Evolutionary conservation across 371 early-diverging fungal species (phyloP).

Genomic region (Rhizopus microsporus): DNA sequence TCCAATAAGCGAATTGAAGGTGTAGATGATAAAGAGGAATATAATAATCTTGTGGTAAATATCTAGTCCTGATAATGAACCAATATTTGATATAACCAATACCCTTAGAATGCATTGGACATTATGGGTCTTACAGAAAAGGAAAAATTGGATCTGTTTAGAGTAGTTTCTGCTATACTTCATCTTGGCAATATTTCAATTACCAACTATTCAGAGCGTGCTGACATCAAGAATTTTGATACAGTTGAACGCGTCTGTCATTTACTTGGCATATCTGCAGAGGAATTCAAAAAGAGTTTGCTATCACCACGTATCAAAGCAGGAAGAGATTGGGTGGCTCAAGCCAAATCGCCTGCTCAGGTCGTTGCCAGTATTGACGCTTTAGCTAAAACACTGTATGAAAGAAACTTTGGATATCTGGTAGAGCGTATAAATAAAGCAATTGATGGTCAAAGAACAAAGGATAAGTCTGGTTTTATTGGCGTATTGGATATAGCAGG

Average conservation of each 20-base stretch:
- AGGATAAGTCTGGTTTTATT: constrained; percentile 71
- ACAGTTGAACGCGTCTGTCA: constrained; percentile 91
- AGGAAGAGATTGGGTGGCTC: constrained; percentile 96
- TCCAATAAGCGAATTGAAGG: constrained; percentile 89
- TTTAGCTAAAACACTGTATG: constrained; percentile 93
- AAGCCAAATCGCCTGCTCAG: constrained; percentile 88
- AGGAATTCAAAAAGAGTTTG: constrained; percentile 87
- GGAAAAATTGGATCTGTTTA: constrained; percentile 83
- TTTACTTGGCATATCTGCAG: constrained; percentile 89
- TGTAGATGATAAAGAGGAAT: constrained; percentile 91
- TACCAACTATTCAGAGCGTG: constrained; percentile 79
- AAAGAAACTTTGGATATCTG: constrained; percentile 95
- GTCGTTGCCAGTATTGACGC: constrained; percentile 95
- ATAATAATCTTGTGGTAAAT: constrained; percentile 65
- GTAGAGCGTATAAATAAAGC: constrained; percentile 91
- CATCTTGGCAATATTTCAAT: constrained; percentile 96
- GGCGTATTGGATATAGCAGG: constrained; percentile 99
- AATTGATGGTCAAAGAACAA: constrained; percentile 71
- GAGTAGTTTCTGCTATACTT: constrained; percentile 90
- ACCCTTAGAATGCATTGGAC: constrained; percentile 73
- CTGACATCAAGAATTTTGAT: constrained; percentile 82
- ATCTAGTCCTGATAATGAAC: too few relatives aligned
- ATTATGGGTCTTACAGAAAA: constrained; percentile 85
- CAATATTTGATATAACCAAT: not conserved
- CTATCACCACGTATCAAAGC: constrained; percentile 95